Evolutionary conservation across 2,329 filamentous ascomycete genomes (phyloP).

Genomic region (Nigrospora sphaerica): DNA sequence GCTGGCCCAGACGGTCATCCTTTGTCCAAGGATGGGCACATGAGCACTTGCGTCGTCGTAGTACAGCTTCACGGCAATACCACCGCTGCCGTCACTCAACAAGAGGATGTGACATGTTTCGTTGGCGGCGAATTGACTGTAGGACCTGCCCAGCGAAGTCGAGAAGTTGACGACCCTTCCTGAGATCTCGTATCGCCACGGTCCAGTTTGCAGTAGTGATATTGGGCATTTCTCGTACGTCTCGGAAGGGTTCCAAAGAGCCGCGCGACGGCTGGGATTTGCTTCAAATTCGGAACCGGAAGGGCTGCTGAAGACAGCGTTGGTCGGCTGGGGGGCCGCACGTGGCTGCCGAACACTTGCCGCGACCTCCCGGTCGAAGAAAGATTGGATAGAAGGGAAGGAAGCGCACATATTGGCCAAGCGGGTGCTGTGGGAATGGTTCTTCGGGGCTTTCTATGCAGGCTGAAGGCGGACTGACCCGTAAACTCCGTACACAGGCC

Average conservation of each 20-base stretch:
- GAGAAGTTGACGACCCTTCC: constrained; percentile 52
- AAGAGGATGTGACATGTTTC: constrained; percentile 43
- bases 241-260: constrained; percentile 31
- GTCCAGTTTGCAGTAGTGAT: constrained; percentile 39
- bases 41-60: constrained; percentile 32
- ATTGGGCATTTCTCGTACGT: constrained; percentile 41
- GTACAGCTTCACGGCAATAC: constrained; percentile 48
- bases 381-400: constrained; percentile 25
- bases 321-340: constrained; percentile 10
- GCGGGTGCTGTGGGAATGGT: too few relatives aligned
- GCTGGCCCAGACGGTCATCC: constrained; percentile 49
- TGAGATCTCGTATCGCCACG: constrained; percentile 39
- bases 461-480: too few relatives aligned
- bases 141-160: constrained; percentile 30
- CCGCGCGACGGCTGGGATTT: constrained; percentile 26
- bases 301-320: constrained; percentile 42
- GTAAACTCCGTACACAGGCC: too few relatives aligned
- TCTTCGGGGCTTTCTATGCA: too few relatives aligned
- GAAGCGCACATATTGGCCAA: constrained; percentile 10
- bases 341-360: constrained; percentile 5
- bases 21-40: constrained; percentile 39
- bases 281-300: constrained; percentile 33
- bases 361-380: constrained; percentile 21
- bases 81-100: constrained; percentile 48
- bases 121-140: constrained; percentile 31